A percentile compares a stretch with the other conserved stretches of the same genome.
These are phyloP conservation scores for Wakefieldia striispora DNA, from an alignment of 768 basidiomycete species.

Conservation along the genomic window DNA sequence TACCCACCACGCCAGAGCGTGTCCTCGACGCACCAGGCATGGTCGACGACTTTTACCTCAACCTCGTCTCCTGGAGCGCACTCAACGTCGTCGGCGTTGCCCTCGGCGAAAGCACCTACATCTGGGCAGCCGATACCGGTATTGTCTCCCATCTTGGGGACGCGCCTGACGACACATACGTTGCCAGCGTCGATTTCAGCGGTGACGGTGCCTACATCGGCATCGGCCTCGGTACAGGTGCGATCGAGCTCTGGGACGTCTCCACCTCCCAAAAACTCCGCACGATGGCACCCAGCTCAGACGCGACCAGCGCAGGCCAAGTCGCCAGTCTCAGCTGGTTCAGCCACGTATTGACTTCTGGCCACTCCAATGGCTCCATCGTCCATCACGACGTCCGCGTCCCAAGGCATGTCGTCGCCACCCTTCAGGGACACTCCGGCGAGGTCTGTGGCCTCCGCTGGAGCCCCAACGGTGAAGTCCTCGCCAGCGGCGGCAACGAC, in stretches of 20 bases:
- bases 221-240: conserved; percentile 75
- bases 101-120: conserved; percentile 80
- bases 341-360: conserved; percentile 80
- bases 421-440: conserved; percentile 84
- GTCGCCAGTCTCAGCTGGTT: conserved; percentile 87
- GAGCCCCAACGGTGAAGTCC: conserved; percentile 82
- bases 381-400: conserved; percentile 96
- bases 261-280: conserved; percentile 75
- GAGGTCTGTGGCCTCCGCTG: conserved; percentile 94
- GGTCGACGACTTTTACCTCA: conserved; percentile 96
- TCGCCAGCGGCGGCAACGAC: conserved; percentile 96
- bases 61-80: conserved; percentile 86
- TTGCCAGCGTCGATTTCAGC: conserved; percentile 77
- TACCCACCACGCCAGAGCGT: conserved; percentile 85
- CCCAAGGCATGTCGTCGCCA: conserved; percentile 83
- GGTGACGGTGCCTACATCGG: conserved; percentile 80
- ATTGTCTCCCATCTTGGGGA: conserved; percentile 75
- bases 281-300: conserved; percentile 66
- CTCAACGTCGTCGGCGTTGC: conserved; percentile 89
- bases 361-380: conserved; percentile 92
- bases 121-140: conserved; percentile 93
- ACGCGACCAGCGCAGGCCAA: conserved; percentile 45
- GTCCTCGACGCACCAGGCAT: conserved; percentile 94
- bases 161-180: conserved; percentile 71
- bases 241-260: conserved; percentile 95